A percentile compares a stretch with the other conserved stretches of the same genome.
These are phyloP conservation scores for Blepharisma japonicum DNA, from an alignment of 73 alveolate species.

Conservation along the genomic window DNA sequence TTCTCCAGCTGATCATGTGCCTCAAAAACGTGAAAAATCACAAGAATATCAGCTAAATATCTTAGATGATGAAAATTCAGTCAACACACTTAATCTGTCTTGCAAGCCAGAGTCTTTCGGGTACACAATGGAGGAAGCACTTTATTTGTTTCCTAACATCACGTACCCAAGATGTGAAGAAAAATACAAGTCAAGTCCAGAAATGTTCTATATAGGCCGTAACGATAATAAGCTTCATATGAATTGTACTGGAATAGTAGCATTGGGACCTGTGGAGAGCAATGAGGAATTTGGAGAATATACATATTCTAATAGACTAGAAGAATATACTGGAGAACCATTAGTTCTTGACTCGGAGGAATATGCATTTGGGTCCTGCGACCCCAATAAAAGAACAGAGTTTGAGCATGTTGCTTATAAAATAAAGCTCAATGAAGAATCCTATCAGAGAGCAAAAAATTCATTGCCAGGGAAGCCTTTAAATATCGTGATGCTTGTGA, in stretches of 20 bases:
- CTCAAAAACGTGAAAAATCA: no score
- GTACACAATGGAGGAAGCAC: conserved; percentile 11
- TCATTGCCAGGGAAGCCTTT: neutral
- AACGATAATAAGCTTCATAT: neutral
- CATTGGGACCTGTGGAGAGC: neutral
- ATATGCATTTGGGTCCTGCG: conserved; percentile 5
- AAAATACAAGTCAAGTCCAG: neutral
- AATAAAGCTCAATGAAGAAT: neutral
- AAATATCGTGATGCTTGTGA: neutral
- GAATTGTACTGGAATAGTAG: neutral
- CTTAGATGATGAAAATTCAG: neutral
- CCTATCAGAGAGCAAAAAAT: neutral
- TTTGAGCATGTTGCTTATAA: neutral
- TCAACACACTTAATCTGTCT: neutral
- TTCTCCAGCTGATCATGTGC: no score
- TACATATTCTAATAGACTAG: neutral
- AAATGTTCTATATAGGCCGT: neutral
- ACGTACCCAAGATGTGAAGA: neutral
- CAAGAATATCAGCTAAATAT: neutral
- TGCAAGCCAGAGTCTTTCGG: conserved; percentile 19
- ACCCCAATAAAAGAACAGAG: neutral
- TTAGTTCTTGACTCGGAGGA: neutral
- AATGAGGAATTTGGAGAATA: neutral
- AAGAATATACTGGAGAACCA: neutral
- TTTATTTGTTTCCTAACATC: neutral